These are phyloP conservation scores for Arthrobotrys conoides DNA, from an alignment of 2,329 filamentous ascomycete genomes.

Conservation along the genomic window DNA sequence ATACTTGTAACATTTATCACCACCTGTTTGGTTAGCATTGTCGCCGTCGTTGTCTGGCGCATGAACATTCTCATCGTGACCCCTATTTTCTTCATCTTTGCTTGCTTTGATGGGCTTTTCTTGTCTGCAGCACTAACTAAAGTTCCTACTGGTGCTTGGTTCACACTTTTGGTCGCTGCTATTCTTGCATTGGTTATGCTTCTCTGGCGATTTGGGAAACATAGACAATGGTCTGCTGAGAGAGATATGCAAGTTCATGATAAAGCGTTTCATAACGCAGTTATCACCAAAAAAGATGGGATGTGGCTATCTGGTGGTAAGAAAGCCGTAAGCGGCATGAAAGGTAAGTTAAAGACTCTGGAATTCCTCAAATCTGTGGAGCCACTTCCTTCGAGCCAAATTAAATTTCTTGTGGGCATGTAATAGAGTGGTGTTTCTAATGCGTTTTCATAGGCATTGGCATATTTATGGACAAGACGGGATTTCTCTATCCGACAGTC, in stretches of 20 bases:
- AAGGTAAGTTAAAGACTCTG: slow-evolving; percentile 26
- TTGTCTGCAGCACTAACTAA: slow-evolving; percentile 79
- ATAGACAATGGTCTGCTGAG: slow-evolving; percentile 81
- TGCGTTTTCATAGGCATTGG: slow-evolving; percentile 70
- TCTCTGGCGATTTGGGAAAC: slow-evolving; percentile 84
- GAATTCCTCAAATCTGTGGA: too few species aligned
- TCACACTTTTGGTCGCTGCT: slow-evolving; percentile 77
- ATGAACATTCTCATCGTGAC: slow-evolving; percentile 75
- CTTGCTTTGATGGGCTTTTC: slow-evolving; percentile 78
- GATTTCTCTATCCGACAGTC: slow-evolving; percentile 75
- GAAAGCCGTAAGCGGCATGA: slow-evolving; percentile 47
- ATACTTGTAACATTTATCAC: slow-evolving; percentile 85
- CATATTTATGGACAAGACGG: slow-evolving; percentile 84
- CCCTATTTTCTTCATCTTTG: slow-evolving; percentile 75
- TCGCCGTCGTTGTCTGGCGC: slow-evolving; percentile 80
- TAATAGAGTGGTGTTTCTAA: too few species aligned
- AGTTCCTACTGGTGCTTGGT: slow-evolving; percentile 83
- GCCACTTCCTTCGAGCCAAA: too few species aligned
- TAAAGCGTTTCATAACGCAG: slow-evolving; percentile 52
- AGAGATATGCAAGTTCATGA: slow-evolving; percentile 64
- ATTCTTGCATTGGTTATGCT: slow-evolving; percentile 77
- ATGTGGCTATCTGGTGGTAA: slow-evolving; percentile 49
- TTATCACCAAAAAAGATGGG: slow-evolving; percentile 39
- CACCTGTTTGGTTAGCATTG: slow-evolving; percentile 79
- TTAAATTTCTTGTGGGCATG: too few species aligned